A percentile compares a stretch with the other conserved stretches of the same genome.
These are phyloP conservation scores for Monilinia polystroma DNA, from an alignment of 2,329 filamentous ascomycete species.

Conservation along the genomic window DNA sequence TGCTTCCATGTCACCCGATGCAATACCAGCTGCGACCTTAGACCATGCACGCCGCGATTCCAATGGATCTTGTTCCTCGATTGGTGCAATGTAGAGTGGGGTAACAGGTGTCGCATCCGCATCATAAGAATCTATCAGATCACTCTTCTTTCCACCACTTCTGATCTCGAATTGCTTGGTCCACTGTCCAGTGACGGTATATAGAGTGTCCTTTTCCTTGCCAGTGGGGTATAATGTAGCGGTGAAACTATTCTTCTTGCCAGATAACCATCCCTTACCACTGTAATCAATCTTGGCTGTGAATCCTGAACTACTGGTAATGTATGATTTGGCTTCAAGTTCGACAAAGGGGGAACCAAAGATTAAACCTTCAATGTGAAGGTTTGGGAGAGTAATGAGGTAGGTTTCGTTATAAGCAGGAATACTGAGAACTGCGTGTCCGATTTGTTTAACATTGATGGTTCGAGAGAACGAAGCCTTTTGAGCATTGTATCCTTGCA, in stretches of 20 bases:
- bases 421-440: slow-evolving; percentile 80
- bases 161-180: slow-evolving; percentile 78
- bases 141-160: slow-evolving; percentile 58
- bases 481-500: slow-evolving; percentile 92
- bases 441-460: slow-evolving; percentile 92
- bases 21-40: slow-evolving; percentile 79
- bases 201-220: slow-evolving; percentile 70
- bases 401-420: slow-evolving; percentile 61
- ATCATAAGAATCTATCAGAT: slow-evolving; percentile 59
- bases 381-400: slow-evolving; percentile 84
- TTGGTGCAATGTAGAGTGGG: slow-evolving; percentile 66
- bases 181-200: slow-evolving; percentile 89
- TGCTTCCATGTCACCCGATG: slow-evolving; percentile 77
- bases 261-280: slow-evolving; percentile 90
- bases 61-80: slow-evolving; percentile 80
- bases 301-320: slow-evolving; percentile 82
- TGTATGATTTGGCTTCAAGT: slow-evolving; percentile 80
- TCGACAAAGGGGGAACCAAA: slow-evolving; percentile 87
- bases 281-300: slow-evolving; percentile 89
- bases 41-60: slow-evolving; percentile 87
- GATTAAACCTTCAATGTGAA: slow-evolving; percentile 93
- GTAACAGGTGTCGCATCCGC: slow-evolving; percentile 59
- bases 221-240: slow-evolving; percentile 71
- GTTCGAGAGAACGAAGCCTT: slow-evolving; percentile 93
- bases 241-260: slow-evolving; percentile 89